Base-by-base conservation (phyloP, 2,329 filamentous ascomycete species). In the Dactylellina sp. region DNA sequence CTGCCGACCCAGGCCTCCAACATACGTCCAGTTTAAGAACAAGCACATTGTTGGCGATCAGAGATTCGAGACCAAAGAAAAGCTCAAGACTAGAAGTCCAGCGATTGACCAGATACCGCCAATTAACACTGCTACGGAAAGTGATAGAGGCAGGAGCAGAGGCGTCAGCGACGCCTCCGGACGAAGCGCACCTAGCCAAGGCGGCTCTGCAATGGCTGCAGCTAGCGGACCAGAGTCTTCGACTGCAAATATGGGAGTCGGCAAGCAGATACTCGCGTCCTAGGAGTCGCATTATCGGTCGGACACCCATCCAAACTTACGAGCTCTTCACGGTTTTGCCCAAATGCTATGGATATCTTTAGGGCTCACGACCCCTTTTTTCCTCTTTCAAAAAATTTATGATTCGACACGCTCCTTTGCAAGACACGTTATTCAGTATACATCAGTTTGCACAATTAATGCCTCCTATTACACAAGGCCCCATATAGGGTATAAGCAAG, bases 21-120 rank as follows among this genome's bases (percentile, higher is more conserved):
- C 91, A 0, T 98, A 97, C 81, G 88, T 97, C 9, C 75, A 79
- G 65, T 70, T 98, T 84, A 97, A 97, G 83, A 83, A 83, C 46
- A 83, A 84, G 61, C 94, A 95, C 78, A 83, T 88, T 75, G 85
- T 89, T 75, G 95, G 95, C 5, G 95, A 98, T 80, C 91, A 96
- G 82, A 87, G 95, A 24, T 88, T 97, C 74, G 91, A 89, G 7
- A 25, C 60, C 12, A 72, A 72, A 39, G 52, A 59, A 16, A 72
- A 64, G 53, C 68, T 72, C 53, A 72, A 72, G 55, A 61, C 16
- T 6, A 22, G 68, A 14, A 72, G 68, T n/a, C 60, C 68, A 12
- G 24, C 50, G 18, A 59, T 65, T 22, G 66, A 63, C 11, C 60
- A 65, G 28, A 55, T 46, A 6, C 57, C 68, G 12, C 60, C 52